Conservation (phyloP, 1,139 yeast genomes). For the Suhomyces yuchorum region DNA sequence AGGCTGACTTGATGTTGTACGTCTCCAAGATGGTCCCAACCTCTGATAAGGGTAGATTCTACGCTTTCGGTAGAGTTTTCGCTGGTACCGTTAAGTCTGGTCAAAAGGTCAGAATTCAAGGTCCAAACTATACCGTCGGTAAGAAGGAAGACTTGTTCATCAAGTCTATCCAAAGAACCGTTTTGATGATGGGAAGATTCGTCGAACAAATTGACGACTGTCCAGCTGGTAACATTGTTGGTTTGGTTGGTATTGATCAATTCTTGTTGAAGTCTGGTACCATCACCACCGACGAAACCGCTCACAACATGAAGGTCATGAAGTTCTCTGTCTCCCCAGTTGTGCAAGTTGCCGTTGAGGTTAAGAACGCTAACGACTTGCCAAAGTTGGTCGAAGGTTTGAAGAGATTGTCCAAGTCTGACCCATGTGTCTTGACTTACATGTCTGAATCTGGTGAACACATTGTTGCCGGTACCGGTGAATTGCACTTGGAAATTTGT, state of each 20-base stretch:
- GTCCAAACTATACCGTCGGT: slow-evolving; percentile 99
- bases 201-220: slow-evolving; percentile 99
- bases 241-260: slow-evolving; percentile 99
- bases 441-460: slow-evolving; percentile 98
- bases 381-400: slow-evolving; percentile 99
- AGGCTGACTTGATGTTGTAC: slow-evolving; percentile 97
- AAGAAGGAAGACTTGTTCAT: slow-evolving; percentile 96
- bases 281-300: slow-evolving; percentile 91
- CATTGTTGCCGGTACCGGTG: slow-evolving; percentile 99
- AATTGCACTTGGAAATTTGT: slow-evolving; percentile 98
- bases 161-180: slow-evolving; percentile 98
- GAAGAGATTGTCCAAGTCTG: slow-evolving; percentile 99
- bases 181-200: slow-evolving; percentile 98
- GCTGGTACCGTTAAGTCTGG: slow-evolving; percentile 99
- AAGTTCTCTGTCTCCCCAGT: slow-evolving; percentile 99
- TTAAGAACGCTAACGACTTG: slow-evolving; percentile 98
- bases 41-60: slow-evolving; percentile 99
- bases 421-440: slow-evolving; percentile 92
- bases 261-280: slow-evolving; percentile 99
- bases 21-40: slow-evolving; percentile 99
- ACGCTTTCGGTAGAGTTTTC: slow-evolving; percentile 99
- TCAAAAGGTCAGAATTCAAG: slow-evolving; percentile 99
- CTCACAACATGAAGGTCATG: slow-evolving; percentile 99
- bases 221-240: slow-evolving; percentile 99
- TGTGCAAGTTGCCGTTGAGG: slow-evolving; percentile 99